Evolutionary conservation across 768 basidiomycete species (phyloP), one percentile per base, ranked within the genome.

Genomic region (Auriculariales sp.): DNA sequence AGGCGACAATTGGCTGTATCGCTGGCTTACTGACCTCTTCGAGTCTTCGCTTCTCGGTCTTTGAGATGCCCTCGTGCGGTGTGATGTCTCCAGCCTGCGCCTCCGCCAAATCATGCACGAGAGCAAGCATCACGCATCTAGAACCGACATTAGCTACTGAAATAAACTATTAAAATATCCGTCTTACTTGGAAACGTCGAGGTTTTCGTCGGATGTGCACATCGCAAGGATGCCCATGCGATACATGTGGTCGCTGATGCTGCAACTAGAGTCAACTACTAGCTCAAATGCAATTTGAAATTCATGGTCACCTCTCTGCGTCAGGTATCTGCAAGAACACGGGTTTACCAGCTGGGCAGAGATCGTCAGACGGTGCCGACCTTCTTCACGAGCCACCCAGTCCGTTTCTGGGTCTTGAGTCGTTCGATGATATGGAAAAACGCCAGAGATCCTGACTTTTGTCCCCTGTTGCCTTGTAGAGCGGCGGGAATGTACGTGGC

Each of bases 51-150:
- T 99, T 99, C 59, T 88, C 83, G 2, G 71, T 70, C 57, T 88
- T 86, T 0, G 84, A 64, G 12, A 99, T 82, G 1, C 86, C 83
- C 61, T 97, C 92, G 19, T 79, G 72, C 0, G 94, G 94, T 0
- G 91, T 74, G 52, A 98, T 97, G 59, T 98, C 94, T 3, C 94
- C 94, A 4, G 97, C 94, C 71, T 91, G 85, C 1, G 94, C 94
- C 64, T 99, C 94, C 4, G 93, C 93, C 12, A 99, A 75, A 64
- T 99, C 94, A 59, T 99, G 94, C 12, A 95, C 88, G 30, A 94
- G 56, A 17, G 79, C 79, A 75, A 97, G 82, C 86, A 92, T 82
- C 12, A 87, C 81, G 52, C 84, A 88, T 72, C 82, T 84, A 46
- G 4, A 10, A 48, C 5, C 10, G 3, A 12, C 3, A 6, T 39